Evolutionary conservation across 139 green algal genomes (phyloP), one percentile per base, ranked within the genome.

Genomic region (Micractinium sp.): DNA sequence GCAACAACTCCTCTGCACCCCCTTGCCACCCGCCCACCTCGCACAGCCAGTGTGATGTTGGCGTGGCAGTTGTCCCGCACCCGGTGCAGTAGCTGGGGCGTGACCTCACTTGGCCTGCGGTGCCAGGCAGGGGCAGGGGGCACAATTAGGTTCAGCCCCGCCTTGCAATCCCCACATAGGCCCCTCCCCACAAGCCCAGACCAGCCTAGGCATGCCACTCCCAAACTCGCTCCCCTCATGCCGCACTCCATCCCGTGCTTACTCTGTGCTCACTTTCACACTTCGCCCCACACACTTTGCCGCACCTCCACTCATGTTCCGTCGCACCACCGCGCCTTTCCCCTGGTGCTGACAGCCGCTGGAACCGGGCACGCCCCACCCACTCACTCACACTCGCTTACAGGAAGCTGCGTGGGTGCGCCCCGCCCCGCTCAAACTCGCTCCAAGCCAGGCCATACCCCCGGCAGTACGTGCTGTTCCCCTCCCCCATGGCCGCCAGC

Each of bases 401-500:
- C 29, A 41, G 19, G 63, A 23, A 82, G 23, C 22, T 3, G 23
- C 22, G 25, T 2, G 20, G 38, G 5, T 63, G 38, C 76, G 38
- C 41, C 20, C 33, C 41, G 12, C 36, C 82, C 3, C 27, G 35
- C 33, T 29, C 63, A 61, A 61, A 78, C 56, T 87, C 63, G 23
- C 66, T 31, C 25, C 31, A 69, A 3, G 82, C 63, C 63, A 90
- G 75, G 29, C 86, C 86, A 36, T 56, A 80, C 29, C 63, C 39
- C 29, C 31, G 22, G 66, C 86, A 90, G 16, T 77, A 39, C 9
- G 71, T 71, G 61, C 75, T n/a, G 15, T 77, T 53, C 15, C 73
- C 86, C 14, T 35, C 19, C 0, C 86, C 86, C 74, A 76, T 38
- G 19, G 69, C 77, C 16, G 75, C 86, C 75, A 90, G 69, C 86